A percentile compares a stretch with the other conserved stretches of the same genome.
These are phyloP conservation scores for Fusarium mexicanum DNA, from an alignment of 2,329 filamentous ascomycete species.

Conservation along the genomic window DNA sequence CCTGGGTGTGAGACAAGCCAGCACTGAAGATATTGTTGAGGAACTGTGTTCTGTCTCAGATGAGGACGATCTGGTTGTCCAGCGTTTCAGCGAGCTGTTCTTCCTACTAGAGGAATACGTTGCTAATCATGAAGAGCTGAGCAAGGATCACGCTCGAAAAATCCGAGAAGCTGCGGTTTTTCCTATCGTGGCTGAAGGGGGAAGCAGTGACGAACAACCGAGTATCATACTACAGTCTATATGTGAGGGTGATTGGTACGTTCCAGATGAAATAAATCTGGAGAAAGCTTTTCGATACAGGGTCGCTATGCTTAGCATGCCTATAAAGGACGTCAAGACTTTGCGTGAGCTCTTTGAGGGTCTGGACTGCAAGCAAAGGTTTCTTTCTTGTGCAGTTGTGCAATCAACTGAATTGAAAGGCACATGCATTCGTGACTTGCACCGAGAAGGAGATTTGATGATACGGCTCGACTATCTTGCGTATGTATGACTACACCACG, in stretches of 20 bases:
- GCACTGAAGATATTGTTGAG: background rate
- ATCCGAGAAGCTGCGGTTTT: background rate
- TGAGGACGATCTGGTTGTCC: fast-evolving
- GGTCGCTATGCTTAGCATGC: background rate
- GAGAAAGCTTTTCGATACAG: background rate
- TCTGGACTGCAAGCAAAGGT: background rate
- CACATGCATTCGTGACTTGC: background rate
- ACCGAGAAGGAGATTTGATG: background rate
- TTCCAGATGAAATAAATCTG: background rate
- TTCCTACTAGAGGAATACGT: background rate
- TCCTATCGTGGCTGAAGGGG: background rate
- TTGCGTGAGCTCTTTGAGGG: background rate
- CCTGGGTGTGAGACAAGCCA: background rate
- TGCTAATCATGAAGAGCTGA: background rate
- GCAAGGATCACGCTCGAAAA: background rate
- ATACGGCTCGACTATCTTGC: background rate
- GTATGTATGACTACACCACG: background rate
- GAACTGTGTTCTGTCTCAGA: background rate
- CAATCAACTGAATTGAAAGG: background rate
- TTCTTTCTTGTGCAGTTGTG: background rate
- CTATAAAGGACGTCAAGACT: background rate
- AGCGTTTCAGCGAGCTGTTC: background rate
- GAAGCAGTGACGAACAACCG: background rate
- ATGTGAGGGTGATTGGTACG: background rate
- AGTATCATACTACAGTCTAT: background rate